Percentiles rank a stretch among this genome's conserved stretches.
phyloP scores from a whole-genome alignment of 2,329 filamentous ascomycete genomes.

The Arachnomyces sp. region DNA sequence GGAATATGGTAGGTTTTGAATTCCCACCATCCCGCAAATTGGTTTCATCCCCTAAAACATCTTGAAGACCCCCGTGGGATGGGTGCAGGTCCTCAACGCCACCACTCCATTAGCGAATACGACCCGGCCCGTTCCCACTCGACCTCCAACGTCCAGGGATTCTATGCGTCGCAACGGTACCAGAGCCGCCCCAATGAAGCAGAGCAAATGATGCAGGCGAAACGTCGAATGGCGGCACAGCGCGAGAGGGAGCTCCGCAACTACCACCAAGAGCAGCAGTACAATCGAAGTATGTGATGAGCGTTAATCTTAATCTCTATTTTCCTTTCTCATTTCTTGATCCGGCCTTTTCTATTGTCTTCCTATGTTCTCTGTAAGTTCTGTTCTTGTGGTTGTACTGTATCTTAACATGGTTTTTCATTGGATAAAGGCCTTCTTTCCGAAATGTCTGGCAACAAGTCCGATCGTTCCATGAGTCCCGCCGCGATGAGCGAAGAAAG shows the following conservation, averaged over 20 bases:
- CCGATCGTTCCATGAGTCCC: slow-evolving; percentile 76
- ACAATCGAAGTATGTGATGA: slow-evolving; percentile 79
- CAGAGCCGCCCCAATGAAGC: slow-evolving; percentile 82
- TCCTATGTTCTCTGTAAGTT: slow-evolving; percentile 21
- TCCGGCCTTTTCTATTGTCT: slow-evolving; percentile 18
- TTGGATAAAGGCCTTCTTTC: slow-evolving; percentile 51
- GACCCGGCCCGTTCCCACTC: slow-evolving; percentile 66
- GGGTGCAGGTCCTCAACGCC: slow-evolving; percentile 54
- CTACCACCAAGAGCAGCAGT: slow-evolving; percentile 99
- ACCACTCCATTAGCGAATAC: slow-evolving; percentile 79
- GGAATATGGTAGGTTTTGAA: slow-evolving; percentile 50
- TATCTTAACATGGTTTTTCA: slow-evolving; percentile 34
- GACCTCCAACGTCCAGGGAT: slow-evolving; percentile 77
- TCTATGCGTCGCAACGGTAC: slow-evolving; percentile 89
- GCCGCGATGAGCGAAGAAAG: slow-evolving; percentile 89
- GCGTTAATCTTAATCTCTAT: slow-evolving; percentile 23
- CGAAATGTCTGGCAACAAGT: slow-evolving; percentile 66
- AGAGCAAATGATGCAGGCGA: slow-evolving; percentile 98
- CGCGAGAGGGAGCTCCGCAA: slow-evolving; percentile 98
- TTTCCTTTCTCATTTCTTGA: slow-evolving; percentile 23
- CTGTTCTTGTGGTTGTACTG: slow-evolving; percentile 37
- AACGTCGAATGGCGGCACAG: slow-evolving; percentile 98
- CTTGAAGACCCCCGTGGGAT: slow-evolving; percentile 61
- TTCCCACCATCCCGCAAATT: slow-evolving; percentile 18
- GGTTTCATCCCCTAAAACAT: slow-evolving; percentile 5